Evolutionary conservation across 164 flowering plant genomes (phyloP).

Genomic region (Stephania yunnanensis): DNA sequence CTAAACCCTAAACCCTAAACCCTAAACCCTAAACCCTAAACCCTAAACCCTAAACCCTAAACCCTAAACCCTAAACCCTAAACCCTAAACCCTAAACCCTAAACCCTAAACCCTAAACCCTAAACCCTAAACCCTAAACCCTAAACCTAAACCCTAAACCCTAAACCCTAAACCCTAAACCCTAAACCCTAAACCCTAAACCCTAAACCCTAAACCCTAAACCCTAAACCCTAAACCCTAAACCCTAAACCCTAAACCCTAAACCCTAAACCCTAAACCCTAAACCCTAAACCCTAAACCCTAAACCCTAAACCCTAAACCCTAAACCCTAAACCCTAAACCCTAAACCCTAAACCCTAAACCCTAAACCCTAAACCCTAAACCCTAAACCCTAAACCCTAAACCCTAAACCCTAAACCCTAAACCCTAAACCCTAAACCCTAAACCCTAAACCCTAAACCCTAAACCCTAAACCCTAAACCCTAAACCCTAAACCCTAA

Average conservation of each 20-base stretch:
- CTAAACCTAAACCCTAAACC: no score
- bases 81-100: no score
- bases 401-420: not conserved
- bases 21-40: no score
- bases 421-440: constrained; percentile 1
- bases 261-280: constrained; percentile 1
- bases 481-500: constrained; percentile 1
- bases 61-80: no score
- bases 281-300: not conserved
- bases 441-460: constrained; percentile 1
- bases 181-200: no score
- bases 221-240: no score
- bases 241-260: not conserved
- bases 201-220: no score
- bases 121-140: no score
- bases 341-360: not conserved
- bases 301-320: not conserved
- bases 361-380: not conserved
- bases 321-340: constrained; percentile 1
- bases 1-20: no score
- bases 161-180: no score
- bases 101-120: no score
- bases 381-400: not conserved
- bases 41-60: no score
- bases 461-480: constrained; percentile 1